Evolutionary conservation across 2,329 filamentous ascomycete species (phyloP), one percentile per base, ranked within the genome.

Genomic region (Talaromyces atroroseus): DNA sequence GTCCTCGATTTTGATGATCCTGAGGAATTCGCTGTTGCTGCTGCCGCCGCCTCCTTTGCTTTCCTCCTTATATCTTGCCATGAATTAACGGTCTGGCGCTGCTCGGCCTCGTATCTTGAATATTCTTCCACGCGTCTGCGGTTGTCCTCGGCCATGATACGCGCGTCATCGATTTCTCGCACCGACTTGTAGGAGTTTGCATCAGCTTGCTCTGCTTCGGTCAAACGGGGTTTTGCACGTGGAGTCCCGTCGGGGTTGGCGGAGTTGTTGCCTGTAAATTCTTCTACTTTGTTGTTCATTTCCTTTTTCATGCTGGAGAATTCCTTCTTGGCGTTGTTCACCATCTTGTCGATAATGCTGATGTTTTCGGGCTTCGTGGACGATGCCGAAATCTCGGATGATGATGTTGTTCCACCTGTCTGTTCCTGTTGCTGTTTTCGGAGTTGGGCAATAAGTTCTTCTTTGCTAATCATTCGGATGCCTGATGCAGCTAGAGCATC

Each of bases 271-370:
- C 66, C 66, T 16, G 29, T 62, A 45, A 65, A 56, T 57, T 64
- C 63, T 14, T 66, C 55, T 42, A 63, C 54, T 38, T 61, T 62
- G 4, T 63, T 60, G 29, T 54, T 29, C 40, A 62, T 54, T 38
- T 70, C 65, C 14, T 64, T 60, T 24, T 60, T 59, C 18, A 68
- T 47, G n/a, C 65, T 62, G 5, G 57, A 56, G 48, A 63, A 59
- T 24, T 53, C 56, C n/a, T 65, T 57, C 59, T 71, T 73, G 56
- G 66, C 50, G 16, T 60, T 63, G 50, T 70, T 63, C n/a, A 75
- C 59, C 20, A 64, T 62, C 40, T 70, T 70, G 62, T 75, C 74
- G 50, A 76, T 66, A 20, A 64, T 21, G 54, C 66, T 69, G 58
- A 60, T 59, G 16, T 56, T 58, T 18, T 24, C 38, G 23, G 38